phyloP scores from a whole-genome alignment of 106 monocot genomes.

The Phalaenopsis aphrodite region DNA sequence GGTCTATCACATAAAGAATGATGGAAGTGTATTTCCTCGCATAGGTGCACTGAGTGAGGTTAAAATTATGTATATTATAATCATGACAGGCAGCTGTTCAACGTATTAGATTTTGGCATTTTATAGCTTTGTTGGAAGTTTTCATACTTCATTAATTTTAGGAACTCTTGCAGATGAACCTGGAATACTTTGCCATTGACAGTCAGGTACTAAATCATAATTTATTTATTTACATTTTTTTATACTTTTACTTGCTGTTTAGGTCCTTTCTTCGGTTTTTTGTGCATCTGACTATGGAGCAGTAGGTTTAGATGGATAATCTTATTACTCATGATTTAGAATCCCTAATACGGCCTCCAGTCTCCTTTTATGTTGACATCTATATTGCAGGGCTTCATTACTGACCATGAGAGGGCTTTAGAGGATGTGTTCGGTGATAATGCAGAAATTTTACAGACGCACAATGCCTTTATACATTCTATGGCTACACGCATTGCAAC shows the following conservation, averaged over 20 bases:
- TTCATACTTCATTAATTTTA: background rate
- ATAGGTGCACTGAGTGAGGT: constrained; percentile 97
- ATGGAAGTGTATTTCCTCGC: constrained; percentile 75
- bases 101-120: background rate
- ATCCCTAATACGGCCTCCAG: background rate
- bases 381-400: constrained; percentile 56
- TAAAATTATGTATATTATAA: constrained; percentile 7
- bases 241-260: background rate
- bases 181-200: constrained; percentile 98
- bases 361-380: background rate
- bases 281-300: background rate
- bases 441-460: constrained; percentile 56
- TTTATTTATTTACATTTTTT: background rate
- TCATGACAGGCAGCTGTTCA: background rate
- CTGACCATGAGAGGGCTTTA: constrained; percentile 80
- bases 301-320: constrained; percentile 1
- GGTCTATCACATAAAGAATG: constrained; percentile 61
- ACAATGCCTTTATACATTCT: constrained; percentile 58
- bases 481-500: constrained; percentile 83
- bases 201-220: constrained; percentile 62
- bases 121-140: background rate
- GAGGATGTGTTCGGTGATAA: constrained; percentile 87
- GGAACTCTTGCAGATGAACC: constrained; percentile 77
- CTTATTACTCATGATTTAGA: background rate
- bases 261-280: background rate